Conservation (phyloP, 371 early-diverging fungal species). For the Parasitella parasitica region DNA sequence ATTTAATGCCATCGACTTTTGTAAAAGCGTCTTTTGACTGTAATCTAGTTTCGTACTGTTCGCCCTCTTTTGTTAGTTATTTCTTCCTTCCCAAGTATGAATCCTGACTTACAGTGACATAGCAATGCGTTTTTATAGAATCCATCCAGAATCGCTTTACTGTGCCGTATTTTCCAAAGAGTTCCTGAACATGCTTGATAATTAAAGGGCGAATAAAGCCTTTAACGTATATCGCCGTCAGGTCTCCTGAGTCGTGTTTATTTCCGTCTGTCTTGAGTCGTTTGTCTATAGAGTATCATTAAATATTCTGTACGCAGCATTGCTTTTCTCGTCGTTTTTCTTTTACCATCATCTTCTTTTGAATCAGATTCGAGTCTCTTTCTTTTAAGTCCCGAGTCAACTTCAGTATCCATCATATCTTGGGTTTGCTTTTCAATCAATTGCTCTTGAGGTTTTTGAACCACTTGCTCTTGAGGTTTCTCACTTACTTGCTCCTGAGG, state of each 20-base stretch:
- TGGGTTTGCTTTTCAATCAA: not conserved
- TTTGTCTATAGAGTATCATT: not conserved
- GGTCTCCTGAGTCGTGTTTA: not conserved
- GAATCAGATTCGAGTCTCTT: not conserved
- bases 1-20: constrained; percentile 58
- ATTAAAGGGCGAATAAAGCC: constrained; percentile 80
- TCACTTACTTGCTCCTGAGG: not conserved
- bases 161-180: constrained; percentile 65
- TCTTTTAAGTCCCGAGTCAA: constrained; percentile 19
- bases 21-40: constrained; percentile 56
- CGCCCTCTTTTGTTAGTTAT: no score
- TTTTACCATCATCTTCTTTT: not conserved
- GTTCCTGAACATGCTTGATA: constrained; percentile 57
- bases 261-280: not conserved
- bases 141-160: constrained; percentile 82
- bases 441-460: not conserved
- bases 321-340: not conserved
- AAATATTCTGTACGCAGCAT: no score
- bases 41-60: constrained; percentile 56
- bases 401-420: constrained; percentile 5
- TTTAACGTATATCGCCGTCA: constrained; percentile 61
- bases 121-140: constrained; percentile 82
- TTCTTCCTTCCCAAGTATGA: no score
- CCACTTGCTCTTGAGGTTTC: not conserved
- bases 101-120: constrained; percentile 67